These are phyloP conservation scores for Fragaria nilgerrensis DNA, from an alignment of 306 rosid genomes.

Conservation along the genomic window DNA sequence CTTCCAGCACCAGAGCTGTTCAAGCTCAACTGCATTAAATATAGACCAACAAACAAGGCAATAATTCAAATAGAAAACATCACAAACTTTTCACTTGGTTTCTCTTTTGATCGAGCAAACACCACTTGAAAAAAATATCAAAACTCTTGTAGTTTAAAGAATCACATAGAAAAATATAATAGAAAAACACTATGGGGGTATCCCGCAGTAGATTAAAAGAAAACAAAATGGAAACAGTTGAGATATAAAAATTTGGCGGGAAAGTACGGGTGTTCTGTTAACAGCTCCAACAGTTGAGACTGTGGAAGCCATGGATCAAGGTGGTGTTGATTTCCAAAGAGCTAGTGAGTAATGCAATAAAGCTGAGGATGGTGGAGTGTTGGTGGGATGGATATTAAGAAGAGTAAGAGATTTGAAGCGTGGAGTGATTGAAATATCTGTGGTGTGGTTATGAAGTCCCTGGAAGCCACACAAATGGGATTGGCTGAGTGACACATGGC, in stretches of 20 bases:
- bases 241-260: neutral
- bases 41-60: constrained; percentile 1
- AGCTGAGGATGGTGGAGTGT: constrained; percentile 1
- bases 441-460: constrained; percentile 17
- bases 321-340: neutral
- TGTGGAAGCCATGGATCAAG: constrained; percentile 37
- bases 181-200: neutral
- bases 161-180: neutral
- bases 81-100: neutral
- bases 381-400: neutral
- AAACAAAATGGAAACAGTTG: neutral
- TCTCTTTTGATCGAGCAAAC: neutral
- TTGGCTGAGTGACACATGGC: constrained; percentile 34
- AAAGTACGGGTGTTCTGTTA: constrained; percentile 30
- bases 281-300: constrained; percentile 32
- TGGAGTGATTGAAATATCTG: neutral
- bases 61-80: constrained; percentile 1
- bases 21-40: constrained; percentile 31
- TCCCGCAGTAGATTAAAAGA: neutral
- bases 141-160: constrained; percentile 6
- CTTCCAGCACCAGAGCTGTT: constrained; percentile 23
- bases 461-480: constrained; percentile 30
- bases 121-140: neutral
- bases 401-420: neutral
- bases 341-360: constrained; percentile 1